Percentiles rank a stretch among this genome's conserved stretches.
These are phyloP conservation scores for Xerocomellus dryophilus DNA, from an alignment of 768 basidiomycete genomes.

Conservation along the genomic window DNA sequence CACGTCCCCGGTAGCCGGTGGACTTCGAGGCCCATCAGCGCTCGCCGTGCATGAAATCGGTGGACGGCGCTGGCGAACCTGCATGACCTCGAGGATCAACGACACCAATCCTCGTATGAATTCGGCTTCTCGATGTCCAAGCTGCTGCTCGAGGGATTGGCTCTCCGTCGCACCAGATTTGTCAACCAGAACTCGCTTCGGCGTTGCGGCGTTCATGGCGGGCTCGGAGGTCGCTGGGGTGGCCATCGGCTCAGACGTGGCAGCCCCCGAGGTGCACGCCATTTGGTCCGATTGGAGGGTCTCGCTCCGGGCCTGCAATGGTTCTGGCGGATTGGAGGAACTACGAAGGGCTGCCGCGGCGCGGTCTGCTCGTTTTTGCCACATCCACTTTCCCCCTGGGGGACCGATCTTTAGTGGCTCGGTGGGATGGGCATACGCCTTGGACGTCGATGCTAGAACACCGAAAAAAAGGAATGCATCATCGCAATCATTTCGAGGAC, in stretches of 20 bases:
- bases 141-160: not conserved
- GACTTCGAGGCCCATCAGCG: too few relatives aligned
- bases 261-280: not conserved
- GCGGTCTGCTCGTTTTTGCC: not conserved
- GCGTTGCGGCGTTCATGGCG: not conserved
- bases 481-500: too few relatives aligned
- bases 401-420: not conserved
- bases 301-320: not conserved
- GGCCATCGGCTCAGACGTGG: not conserved
- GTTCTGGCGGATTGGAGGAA: not conserved
- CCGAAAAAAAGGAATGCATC: not conserved
- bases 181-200: not conserved
- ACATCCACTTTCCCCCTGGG: not conserved
- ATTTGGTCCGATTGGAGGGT: not conserved
- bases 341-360: not conserved
- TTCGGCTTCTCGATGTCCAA: not conserved
- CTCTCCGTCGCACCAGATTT: not conserved
- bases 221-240: not conserved
- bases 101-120: not conserved
- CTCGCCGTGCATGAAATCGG: too few relatives aligned
- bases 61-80: not conserved
- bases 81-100: not conserved
- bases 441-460: not conserved
- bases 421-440: accelerated
- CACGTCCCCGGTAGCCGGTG: too few relatives aligned